Evolutionary conservation across 1,284 basidiomycete genomes (phyloP), one percentile per base, ranked within the genome.

Genomic region (Tremellales sp.): DNA sequence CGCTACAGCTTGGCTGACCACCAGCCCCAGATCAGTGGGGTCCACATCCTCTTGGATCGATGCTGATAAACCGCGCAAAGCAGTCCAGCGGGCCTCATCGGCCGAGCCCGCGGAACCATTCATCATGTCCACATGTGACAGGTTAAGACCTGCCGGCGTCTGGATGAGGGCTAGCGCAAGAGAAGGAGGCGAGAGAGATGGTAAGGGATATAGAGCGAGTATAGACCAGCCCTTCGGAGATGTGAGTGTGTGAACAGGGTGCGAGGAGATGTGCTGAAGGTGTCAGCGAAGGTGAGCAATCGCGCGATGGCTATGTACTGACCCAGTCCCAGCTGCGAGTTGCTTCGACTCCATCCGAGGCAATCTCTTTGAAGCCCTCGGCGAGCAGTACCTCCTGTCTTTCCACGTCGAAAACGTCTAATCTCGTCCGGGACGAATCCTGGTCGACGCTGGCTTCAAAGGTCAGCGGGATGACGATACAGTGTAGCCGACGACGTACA

Each of bases 141-240:
- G 43, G 19, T 47, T 33, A 13, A 61, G 23, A 0, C 58, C 61
- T 4, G 35, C 27, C 6, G 54, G 45, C 1, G 52, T 48, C 19
- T 53, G 52, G 1, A 70, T 27, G 2, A 67, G 40, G 4, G 61
- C 61, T 8, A 70, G 45, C 0, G 59, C 53, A 17, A 65, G 45
- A 1, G 60, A 56, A 19, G 58, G 45, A 17, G 61, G 55, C 13
- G 57, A 51, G 8, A 67, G 44, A 19, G 61, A 48, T 0, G 57
- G 56, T 3, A 68, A 50, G 6, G 60, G 59, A 2, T 46, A 25
- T 5, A 70, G 46, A 15, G 65, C 42, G 19, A 62, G 39, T 2
- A 70, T 50, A 1, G 55, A 48, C 3, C 49, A 54, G 13, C 54
- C 51, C 19, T 48, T 40, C 2, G 64, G 59, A 1, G 59, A 59